Conservation (phyloP, 2,329 filamentous ascomycete genomes). For the Colletotrichum lupini region DNA sequence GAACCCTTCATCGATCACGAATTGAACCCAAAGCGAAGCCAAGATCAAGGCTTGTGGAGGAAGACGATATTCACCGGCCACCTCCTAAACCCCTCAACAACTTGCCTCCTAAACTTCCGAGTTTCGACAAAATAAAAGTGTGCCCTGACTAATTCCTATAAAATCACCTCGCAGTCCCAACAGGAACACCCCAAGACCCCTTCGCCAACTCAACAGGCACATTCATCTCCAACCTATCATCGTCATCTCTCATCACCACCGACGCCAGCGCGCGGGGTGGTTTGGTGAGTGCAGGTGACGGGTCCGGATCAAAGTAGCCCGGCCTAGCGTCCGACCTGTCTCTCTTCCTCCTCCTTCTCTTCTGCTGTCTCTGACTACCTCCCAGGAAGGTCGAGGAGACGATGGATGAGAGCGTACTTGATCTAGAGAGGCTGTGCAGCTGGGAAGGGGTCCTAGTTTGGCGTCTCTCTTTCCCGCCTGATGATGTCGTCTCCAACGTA, state of each 20-base stretch:
- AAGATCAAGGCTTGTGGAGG: too few relatives aligned
- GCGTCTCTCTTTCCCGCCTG: background rate
- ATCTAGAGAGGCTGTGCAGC: background rate
- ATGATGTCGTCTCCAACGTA: background rate
- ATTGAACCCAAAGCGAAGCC: too few relatives aligned
- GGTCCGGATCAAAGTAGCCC: conserved; percentile 29
- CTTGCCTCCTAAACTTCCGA: too few relatives aligned
- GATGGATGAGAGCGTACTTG: conserved; percentile 2
- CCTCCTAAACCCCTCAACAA: too few relatives aligned
- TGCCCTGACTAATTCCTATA: background rate
- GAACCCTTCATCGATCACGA: too few relatives aligned
- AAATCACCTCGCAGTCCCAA: conserved; percentile 1
- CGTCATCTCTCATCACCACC: background rate
- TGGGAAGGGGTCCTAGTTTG: background rate
- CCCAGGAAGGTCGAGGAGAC: conserved; percentile 1
- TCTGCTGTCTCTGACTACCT: conserved; percentile 2
- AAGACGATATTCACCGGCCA: too few relatives aligned
- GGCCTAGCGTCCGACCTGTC: conserved; percentile 20
- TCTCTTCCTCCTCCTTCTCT: conserved; percentile 10
- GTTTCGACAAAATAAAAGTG: too few relatives aligned
- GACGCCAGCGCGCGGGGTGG: background rate
- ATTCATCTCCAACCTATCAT: conserved; percentile 32
- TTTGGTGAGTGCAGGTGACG: background rate
- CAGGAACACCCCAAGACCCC: background rate
- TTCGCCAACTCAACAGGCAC: conserved; percentile 18